Percentiles rank a stretch among this genome's conserved stretches.
phyloP scores from a whole-genome alignment of 2,329 filamentous ascomycete genomes.

The Aspergillus sp. region DNA sequence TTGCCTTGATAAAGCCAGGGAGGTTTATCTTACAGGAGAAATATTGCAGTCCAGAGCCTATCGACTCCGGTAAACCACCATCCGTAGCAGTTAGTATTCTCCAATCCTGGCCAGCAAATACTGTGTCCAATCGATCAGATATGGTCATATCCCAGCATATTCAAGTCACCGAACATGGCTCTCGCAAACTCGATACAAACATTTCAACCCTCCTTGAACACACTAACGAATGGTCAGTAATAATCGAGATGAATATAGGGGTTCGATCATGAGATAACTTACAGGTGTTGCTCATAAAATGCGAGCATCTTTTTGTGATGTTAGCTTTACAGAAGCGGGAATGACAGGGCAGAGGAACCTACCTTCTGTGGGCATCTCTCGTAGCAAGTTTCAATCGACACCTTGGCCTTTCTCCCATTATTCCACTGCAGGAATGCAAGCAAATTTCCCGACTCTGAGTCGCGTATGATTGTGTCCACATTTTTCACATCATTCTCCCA shows the following conservation, averaged over 20 bases:
- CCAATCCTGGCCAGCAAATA: too few species aligned
- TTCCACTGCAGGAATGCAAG: constrained; percentile 40
- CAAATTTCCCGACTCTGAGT: constrained; percentile 25
- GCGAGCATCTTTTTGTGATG: constrained; percentile 38
- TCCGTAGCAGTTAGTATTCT: too few species aligned
- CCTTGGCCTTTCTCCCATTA: constrained; percentile 40
- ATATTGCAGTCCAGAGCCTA: too few species aligned
- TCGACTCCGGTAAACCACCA: too few species aligned
- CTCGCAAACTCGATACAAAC: too few species aligned
- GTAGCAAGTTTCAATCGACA: constrained; percentile 37
- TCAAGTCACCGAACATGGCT: too few species aligned
- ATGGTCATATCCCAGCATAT: too few species aligned
- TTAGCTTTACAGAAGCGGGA: background rate
- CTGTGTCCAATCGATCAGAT: too few species aligned
- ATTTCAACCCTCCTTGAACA: constrained; percentile 29
- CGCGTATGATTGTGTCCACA: constrained; percentile 41
- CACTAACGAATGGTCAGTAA: constrained; percentile 20
- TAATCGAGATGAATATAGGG: background rate
- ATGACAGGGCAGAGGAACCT: constrained; percentile 6
- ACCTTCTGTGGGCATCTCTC: constrained; percentile 40
- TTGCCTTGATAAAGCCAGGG: too few species aligned
- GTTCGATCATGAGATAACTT: constrained; percentile 13
- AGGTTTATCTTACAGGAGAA: too few species aligned
- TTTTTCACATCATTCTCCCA: constrained; percentile 40
- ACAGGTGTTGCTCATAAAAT: constrained; percentile 48